Base-by-base conservation (phyloP, 2,329 filamentous ascomycete genomes). In the Dactylellina cionopaga region DNA sequence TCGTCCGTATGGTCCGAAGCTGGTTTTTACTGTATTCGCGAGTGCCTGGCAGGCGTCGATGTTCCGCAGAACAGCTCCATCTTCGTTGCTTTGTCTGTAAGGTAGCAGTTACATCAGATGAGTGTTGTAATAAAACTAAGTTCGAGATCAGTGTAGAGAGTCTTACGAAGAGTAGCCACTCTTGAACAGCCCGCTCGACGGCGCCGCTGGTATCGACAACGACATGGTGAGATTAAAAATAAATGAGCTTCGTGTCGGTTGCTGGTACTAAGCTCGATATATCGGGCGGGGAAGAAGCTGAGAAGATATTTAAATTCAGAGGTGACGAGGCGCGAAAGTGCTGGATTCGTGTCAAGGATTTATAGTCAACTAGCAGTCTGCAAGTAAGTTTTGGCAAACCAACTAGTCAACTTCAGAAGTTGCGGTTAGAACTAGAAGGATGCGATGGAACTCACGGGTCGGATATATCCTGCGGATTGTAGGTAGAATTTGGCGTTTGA, bases 11-110 rank as follows among this genome's bases (percentile, higher is more conserved):
- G 95, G 95, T 56, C 95, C 96, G 33, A 99, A 87, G 46, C 95
- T 98, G 65, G 95, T 98, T 85, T 96, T 92, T 52, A 99, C 95
- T 56, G 95, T 99, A 78, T 91, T 91, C 69, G 95, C 89, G 82
- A 99, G 98, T 76, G 95, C 92, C 76, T 93, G 88, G 85, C 95
- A 99, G 80, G 96, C 95, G 80, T 99, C 96, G 83, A 99, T 98
- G 83, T 99, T 99, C 80, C 95, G 92, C 76, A 98, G 86, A 77
- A 99, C 93, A 77, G 95, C 96, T 80, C 95, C 95, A 91, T 99
- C 95, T 88, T 99, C 96, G 74, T 94, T 90, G 81, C 98, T 94
- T 84, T 99, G 96, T 86, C 96, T 98, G 80, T 71, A 27, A 10
- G 11, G 13, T 76, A 71, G 74, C 76, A 35, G 41, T 75, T 75